These are phyloP conservation scores for Debaryomyces prosopidis DNA, from an alignment of 805 yeast species.

Conservation along the genomic window DNA sequence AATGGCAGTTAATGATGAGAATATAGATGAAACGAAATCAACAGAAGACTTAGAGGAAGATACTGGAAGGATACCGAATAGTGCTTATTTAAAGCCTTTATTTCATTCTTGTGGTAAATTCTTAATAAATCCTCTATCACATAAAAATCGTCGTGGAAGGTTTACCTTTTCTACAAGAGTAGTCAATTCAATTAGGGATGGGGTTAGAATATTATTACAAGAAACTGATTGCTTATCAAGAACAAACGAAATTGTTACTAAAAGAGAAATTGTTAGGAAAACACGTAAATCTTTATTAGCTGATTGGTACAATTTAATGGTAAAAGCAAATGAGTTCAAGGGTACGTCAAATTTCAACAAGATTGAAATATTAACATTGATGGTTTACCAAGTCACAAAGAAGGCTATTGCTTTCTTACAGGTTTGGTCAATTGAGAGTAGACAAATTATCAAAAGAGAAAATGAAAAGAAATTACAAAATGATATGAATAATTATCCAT, in stretches of 20 bases:
- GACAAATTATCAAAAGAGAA: slow-evolving; percentile 40
- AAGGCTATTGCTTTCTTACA: slow-evolving; percentile 65
- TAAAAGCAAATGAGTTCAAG: slow-evolving; percentile 72
- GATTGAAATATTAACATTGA: slow-evolving; percentile 59
- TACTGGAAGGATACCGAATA: slow-evolving; percentile 31
- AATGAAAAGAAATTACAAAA: slow-evolving; percentile 33
- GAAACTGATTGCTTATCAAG: slow-evolving; percentile 75
- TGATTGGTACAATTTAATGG: slow-evolving; percentile 79
- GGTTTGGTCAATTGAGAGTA: slow-evolving; percentile 70
- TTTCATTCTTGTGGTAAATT: slow-evolving; percentile 67
- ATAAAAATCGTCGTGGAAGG: slow-evolving; percentile 34
- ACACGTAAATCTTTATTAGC: slow-evolving; percentile 69
- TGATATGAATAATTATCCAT: slow-evolving; percentile 45
- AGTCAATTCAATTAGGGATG: slow-evolving; percentile 70
- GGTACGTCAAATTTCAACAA: slow-evolving; percentile 59
- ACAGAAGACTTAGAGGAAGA: slow-evolving; percentile 34
- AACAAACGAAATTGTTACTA: slow-evolving; percentile 66
- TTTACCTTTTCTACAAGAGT: slow-evolving; percentile 57
- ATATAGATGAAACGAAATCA: slow-evolving; percentile 15
- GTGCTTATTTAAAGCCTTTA: slow-evolving; percentile 54
- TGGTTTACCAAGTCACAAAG: slow-evolving; percentile 67
- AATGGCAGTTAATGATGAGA: slow-evolving; percentile 35
- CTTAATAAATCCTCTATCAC: slow-evolving; percentile 61
- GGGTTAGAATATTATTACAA: slow-evolving; percentile 63
- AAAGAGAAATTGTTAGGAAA: slow-evolving; percentile 59